Evolutionary conservation across 345 rosid species (phyloP), one percentile per base, ranked within the genome.

Genomic region (Mercurialis annua): DNA sequence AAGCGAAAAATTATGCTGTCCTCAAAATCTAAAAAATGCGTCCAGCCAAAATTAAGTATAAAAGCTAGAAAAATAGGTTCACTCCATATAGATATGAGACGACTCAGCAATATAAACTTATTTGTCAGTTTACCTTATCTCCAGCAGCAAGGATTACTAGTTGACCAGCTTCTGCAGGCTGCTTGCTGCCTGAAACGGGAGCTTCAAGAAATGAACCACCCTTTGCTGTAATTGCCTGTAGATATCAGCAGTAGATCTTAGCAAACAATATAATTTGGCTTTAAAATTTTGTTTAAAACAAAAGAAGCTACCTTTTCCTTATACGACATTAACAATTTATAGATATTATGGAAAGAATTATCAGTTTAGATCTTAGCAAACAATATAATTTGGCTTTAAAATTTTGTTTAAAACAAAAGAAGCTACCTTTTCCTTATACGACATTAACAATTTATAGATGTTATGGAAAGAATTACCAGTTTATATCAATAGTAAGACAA

Each of bases 161-260:
- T 73, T 94, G 96, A 42, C 96, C 99, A 78, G 88, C 88, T 89
- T 94, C 99, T 4, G 99, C 99, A 20, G 97, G 97, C 70, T 94
- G 86, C 77, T 91, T 90, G 77, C 99, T 90, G 63, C 97, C 97
- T 0, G 99, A 91, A 76, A 94, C 99, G 0, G 99, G 99, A 51
- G 91, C 99, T 81, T 94, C 97, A 26, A 94, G 82, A 72, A 87
- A 94, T 50, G 77, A 70, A 65, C 89, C 96, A 38, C 96, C 97
- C 68, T 85, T 94, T 15, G 90, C 76, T 14, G 82, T 82, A 43
- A 91, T 82, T 63, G 87, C 97, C 98, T 90, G 75, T 21, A 66
- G 66, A 71, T 36, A 54, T 65, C 59, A 65, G n/a, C 59, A 2
- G 36, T 31, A 48, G 10, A 66, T 6, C 5, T 42, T 42, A 43